A percentile compares a stretch with the other conserved stretches of the same genome.
phyloP scores from a whole-genome alignment of 1,139 yeast species.

The Pichia sp. region DNA sequence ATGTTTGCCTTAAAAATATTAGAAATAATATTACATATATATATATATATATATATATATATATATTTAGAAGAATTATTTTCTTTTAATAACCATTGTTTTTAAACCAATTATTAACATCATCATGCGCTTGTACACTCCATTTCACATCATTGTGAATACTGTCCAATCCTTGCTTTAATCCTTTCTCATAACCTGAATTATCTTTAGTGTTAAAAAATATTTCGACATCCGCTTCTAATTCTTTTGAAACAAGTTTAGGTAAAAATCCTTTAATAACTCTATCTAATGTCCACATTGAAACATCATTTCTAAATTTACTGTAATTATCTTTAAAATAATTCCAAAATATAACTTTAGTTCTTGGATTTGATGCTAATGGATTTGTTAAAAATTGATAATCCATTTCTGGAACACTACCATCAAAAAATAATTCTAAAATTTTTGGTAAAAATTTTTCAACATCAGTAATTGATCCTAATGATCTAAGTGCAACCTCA shows the following conservation, averaged over 20 bases:
- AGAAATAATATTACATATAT: no score
- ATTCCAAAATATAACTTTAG: conserved; percentile 49
- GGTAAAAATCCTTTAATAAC: conserved; percentile 46
- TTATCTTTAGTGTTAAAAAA: conserved; percentile 54
- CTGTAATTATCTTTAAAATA: conserved; percentile 46
- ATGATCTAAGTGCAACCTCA: conserved; percentile 56
- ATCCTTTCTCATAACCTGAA: conserved; percentile 56
- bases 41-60: no score
- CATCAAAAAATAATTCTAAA: conserved; percentile 35
- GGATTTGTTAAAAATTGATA: conserved; percentile 52
- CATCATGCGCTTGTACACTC: conserved; percentile 29
- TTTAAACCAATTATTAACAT: conserved; percentile 22
- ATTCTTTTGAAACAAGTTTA: conserved; percentile 28
- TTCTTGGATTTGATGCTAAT: conserved; percentile 44
- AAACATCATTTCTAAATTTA: conserved; percentile 21
- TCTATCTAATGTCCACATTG: conserved; percentile 44
- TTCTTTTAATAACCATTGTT: conserved; percentile 19
- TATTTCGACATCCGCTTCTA: conserved; percentile 38
- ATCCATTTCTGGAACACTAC: conserved; percentile 63
- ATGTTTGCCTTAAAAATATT: no score
- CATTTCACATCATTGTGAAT: conserved; percentile 44
- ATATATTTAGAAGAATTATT: no score
- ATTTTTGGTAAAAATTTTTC: conserved; percentile 34
- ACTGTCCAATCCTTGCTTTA: conserved; percentile 49
- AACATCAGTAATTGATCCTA: conserved; percentile 48